Base-by-base conservation (phyloP, 495 filamentous ascomycete genomes). In the Neurospora intermedia region DNA sequence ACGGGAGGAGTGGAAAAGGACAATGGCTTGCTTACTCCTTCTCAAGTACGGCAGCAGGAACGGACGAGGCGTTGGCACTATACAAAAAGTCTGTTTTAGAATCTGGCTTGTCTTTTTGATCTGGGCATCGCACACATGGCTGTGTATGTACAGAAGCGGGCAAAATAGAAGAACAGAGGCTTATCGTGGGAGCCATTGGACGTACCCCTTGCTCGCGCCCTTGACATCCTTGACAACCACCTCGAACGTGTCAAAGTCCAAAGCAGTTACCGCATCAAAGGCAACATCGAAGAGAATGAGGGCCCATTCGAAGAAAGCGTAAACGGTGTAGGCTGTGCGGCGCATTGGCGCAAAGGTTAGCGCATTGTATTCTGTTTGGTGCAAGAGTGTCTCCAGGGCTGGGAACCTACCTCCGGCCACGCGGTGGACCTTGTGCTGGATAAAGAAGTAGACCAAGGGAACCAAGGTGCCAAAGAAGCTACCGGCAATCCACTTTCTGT, bases 231-330 rank as follows among this genome's bases (percentile, higher is more conserved):
- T 91, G 72, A 99, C 86, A 77, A 94, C 88, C 74, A 99, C 82
- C 80, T 99, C 95, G 79, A 99, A 91, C 35, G 89, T 90, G 48
- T 91, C 88, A 84, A 98, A 99, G 81, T 99, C 96, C 71, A 98
- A 83, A n/a, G 93, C 93, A 11, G 96, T 98, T 72, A 98, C 91
- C 43, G 96, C 94, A 84, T 99, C 96, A 82, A 98, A 99, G 18
- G 88, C 95, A 69, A 99, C 93, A 82, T 99, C 96, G 80, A 97
- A 93, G 73, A 98, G 82, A 78, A 99, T 94, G 62, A 98, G 85
- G 40, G 94, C 87, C 96, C 96, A 99, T 81, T 99, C 96, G 81
- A 98, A 97, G 83, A 99, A 97, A 69, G 96, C 90, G 81, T 99
- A 99, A 46, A 87, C 97, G n/a, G 96, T 98, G 80, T 99, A 99